Evolutionary conservation across 2,329 filamentous ascomycete species (phyloP).

Genomic region (Fusarium albosuccineum): DNA sequence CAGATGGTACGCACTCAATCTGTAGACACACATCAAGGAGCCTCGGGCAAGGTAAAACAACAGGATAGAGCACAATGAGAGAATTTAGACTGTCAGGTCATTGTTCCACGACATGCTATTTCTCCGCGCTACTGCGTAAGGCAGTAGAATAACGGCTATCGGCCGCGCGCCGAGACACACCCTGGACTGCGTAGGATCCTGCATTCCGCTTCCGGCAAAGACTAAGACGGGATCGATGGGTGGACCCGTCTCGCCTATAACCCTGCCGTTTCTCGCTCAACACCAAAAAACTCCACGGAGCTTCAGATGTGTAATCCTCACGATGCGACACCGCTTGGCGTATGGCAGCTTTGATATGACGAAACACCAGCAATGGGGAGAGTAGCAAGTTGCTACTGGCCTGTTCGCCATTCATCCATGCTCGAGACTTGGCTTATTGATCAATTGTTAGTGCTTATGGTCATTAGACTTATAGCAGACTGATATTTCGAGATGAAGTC

Average conservation of each 20-base stretch:
- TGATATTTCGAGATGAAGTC: background rate
- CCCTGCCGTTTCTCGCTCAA: background rate
- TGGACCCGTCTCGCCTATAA: slow-evolving; percentile 7
- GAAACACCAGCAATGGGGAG: background rate
- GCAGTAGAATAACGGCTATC: too few species aligned
- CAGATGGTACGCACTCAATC: too few species aligned
- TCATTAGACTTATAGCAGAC: background rate
- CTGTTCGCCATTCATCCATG: background rate
- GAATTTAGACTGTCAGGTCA: too few species aligned
- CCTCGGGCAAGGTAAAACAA: too few species aligned
- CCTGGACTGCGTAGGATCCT: too few species aligned
- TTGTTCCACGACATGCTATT: too few species aligned
- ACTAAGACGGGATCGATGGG: background rate
- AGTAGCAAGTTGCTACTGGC: background rate
- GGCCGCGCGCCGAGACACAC: too few species aligned
- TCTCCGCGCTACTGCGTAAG: too few species aligned
- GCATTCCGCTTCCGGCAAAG: too few species aligned
- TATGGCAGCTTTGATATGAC: background rate
- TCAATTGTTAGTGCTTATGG: background rate
- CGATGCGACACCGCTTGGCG: background rate
- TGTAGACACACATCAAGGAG: too few species aligned
- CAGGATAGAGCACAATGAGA: too few species aligned
- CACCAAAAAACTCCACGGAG: slow-evolving; percentile 22
- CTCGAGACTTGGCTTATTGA: background rate
- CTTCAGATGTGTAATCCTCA: slow-evolving; percentile 24